Base-by-base conservation (phyloP, 306 rosid species). In the Gastrolobium bilobum region DNA sequence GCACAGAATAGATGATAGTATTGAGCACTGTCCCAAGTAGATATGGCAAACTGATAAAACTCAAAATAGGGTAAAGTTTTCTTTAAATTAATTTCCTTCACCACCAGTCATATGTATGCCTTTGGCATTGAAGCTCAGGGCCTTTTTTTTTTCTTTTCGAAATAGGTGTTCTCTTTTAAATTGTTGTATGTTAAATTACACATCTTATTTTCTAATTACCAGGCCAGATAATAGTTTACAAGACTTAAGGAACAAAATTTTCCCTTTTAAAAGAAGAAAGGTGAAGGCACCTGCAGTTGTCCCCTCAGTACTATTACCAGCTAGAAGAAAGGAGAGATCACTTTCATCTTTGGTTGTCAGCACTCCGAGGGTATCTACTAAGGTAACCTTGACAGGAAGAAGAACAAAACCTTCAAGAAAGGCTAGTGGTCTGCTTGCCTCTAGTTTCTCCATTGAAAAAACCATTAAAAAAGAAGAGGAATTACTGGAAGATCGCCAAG, bases 181-280 rank as follows among this genome's bases (percentile, higher is more conserved):
- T 38, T 43, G 53, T 53, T 53, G 14, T 71, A 53, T 73, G 53
- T 66, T 76, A 56, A 71, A 37, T n/a, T 75, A 40, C 50, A 29
- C 34, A 58, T 64, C 43, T 4, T 74, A 11, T 64, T 52, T 37
- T 51, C 75, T 77, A n/a, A 15, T 56, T 67, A 71, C 64, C 87
- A 93, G 98, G 89, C 93, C 89, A 52, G 98, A 93, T 76, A 82
- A 87, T 78, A 81, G 44, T 76, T 71, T 87, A 81, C 91, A 90
- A 84, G 93, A 89, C 70, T 58, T 93, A 44, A 88, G 94, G 82
- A 85, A 91, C 56, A 93, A 86, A 62, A 75, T 91, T 83, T 91
- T 93, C 68, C 95, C 95, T 65, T 61, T 70, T 20, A 82, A 80
- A 52, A 74, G 84, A 77, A 87, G 87, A 77, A 90, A 84, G 81